Evolutionary conservation across 2,329 filamentous ascomycete genomes (phyloP), one percentile per base, ranked within the genome.

Genomic region (Cadophora gregata): DNA sequence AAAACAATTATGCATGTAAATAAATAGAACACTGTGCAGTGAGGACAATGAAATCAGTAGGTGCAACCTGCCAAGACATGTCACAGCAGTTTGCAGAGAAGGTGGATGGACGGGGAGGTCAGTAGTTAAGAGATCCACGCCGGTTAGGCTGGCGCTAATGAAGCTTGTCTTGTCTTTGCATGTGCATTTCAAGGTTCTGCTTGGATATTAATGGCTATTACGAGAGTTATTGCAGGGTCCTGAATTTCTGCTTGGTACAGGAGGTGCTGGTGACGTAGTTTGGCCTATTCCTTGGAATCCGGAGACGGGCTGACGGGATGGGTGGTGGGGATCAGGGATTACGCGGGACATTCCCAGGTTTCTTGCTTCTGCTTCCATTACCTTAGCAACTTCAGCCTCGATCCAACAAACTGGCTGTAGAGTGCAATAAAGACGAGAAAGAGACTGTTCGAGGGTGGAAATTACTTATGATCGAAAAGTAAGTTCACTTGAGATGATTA

Each of bases 251-350:
- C n/a, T 16, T 14, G 33, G 27, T 21, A 19, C 14, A 45, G 6
- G 6, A 45, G 38, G 38, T 16, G 38, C 14, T 45, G 42, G 53
- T 56, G 53, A 56, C 53, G 53, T 56, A 36, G 53, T 56, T 56
- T n/a, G 53, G 29, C 31, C 21, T n/a, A 56, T 56, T 56, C 31
- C 53, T 56, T 56, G 53, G 31, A 56, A 36, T 10, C 29, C 38
- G 53, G 53, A 36, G 53, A 56, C 53, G 53, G 27, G 1, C 21
- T 38, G 31, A 10, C 19, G 27, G 51, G 50, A 29, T 27, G 21
- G 7, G 36, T 3, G 36, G 16, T 14, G 6, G 14, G 42, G 21
- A n/a, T n/a, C 42, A 47, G 42, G 50, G 50, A 27, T 9, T 6
- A 25, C 14, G 51, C 51, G 51, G 51, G 10, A 55, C 19, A 55